Base-by-base conservation (phyloP, 208 protist species). In the Trypanosoma grayi region DNA sequence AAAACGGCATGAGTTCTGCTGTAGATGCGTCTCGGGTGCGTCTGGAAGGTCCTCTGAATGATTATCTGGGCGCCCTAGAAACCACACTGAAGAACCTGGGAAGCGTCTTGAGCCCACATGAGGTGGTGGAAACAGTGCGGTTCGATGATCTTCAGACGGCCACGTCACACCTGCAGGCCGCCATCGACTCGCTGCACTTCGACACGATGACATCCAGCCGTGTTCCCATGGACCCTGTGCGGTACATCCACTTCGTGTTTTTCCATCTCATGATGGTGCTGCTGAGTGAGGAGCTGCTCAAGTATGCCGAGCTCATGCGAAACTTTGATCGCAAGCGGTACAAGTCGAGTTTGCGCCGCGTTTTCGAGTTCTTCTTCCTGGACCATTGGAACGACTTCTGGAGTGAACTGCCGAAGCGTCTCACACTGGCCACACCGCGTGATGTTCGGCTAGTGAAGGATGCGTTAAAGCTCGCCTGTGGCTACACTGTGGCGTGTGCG, bases 391-490 rank as follows among this genome's bases (percentile, higher is more conserved):
- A 68, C 37, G 67, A 72, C 58, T 89, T 92, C 54, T 88, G 81
- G 74, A 40, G 46, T 11, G 82, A 87, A 51, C 68, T 92, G 22
- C 81, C 81, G 9, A 75, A 79, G 31, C 79, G 81, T 10, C n/a
- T 89, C 4, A 73, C 75, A 34, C 56, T 89, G 13, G 74, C 70
- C 39, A 82, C 79, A 7, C 77, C 81, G 0, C 70, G 73, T 55
- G 82, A 92, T 61, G 68, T 92, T 0, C 81, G 85, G 6, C 14
- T 92, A 18, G 57, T 77, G 18, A 92, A 92, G 73, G 82, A 92
- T 57, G 60, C 75, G 8, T 77, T 89, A 31, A 69, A 74, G 34
- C 74, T 82, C 56, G 68, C 81, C 16, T 67, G 69, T 34, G 85
- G 61, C 58, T 89, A 85, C 47, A 73, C 74, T 2, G 64, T 87